These are phyloP conservation scores for Russula sp. DNA, from an alignment of 768 basidiomycete genomes.

Conservation along the genomic window DNA sequence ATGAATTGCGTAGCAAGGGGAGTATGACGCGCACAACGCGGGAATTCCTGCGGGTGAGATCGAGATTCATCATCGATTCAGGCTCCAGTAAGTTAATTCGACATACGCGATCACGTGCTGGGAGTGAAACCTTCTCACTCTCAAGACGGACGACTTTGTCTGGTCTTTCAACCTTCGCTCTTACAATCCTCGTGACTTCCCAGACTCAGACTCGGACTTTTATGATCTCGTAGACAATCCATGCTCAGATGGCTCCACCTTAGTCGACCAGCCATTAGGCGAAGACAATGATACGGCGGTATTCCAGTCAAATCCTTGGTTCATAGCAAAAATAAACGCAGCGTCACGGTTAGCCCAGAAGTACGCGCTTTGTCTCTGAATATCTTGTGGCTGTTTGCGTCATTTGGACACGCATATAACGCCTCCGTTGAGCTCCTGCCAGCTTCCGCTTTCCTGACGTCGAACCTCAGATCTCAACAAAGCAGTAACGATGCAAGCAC, in stretches of 20 bases:
- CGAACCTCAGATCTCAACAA: background rate
- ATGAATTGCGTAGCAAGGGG: no score
- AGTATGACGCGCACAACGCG: no score
- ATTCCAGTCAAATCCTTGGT: conserved; percentile 75
- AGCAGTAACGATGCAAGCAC: background rate
- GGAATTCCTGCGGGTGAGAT: no score
- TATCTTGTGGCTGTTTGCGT: background rate
- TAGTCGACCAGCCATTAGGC: conserved; percentile 35
- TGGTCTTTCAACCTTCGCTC: conserved; percentile 32
- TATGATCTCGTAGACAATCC: conserved; percentile 17
- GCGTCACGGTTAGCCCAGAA: conserved; percentile 38
- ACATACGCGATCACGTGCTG: no score
- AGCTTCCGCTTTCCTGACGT: conserved; percentile 2
- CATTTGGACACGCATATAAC: conserved; percentile 1
- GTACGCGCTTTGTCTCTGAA: conserved; percentile 2
- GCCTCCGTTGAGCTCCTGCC: background rate
- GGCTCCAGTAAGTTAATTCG: no score
- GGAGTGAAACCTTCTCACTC: no score
- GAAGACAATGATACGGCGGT: conserved; percentile 45
- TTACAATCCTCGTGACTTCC: conserved; percentile 25
- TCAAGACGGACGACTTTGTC: conserved; percentile 14
- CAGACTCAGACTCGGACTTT: conserved; percentile 21
- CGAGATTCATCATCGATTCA: no score
- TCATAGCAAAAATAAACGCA: conserved; percentile 76
- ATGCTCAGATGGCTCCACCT: conserved; percentile 15